Evolutionary conservation across 2,329 filamentous ascomycete species (phyloP).

Genomic region (Calonectria hongkongensis): DNA sequence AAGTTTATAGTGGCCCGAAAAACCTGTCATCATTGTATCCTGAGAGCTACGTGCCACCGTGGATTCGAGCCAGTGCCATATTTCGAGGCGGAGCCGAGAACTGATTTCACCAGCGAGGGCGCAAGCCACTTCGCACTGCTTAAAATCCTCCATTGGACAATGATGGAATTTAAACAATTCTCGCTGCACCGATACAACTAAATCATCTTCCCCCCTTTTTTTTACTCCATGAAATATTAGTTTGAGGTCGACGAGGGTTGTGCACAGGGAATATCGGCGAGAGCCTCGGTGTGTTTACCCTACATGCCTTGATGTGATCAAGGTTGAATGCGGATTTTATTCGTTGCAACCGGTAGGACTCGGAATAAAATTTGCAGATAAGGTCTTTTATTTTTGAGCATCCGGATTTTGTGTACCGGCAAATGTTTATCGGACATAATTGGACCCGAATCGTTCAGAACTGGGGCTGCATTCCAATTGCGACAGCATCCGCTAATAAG

Average conservation of each 20-base stretch:
- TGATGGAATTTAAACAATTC: background rate
- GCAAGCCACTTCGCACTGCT: background rate
- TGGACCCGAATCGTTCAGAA: background rate
- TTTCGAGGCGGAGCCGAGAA: background rate
- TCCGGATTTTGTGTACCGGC: background rate
- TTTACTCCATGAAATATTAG: background rate
- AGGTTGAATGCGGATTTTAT: background rate
- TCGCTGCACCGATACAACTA: background rate
- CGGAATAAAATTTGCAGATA: too few relatives aligned
- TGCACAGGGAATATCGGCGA: too few relatives aligned
- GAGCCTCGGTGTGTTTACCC: background rate
- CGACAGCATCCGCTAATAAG: background rate
- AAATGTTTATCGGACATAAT: background rate
- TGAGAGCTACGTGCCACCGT: background rate
- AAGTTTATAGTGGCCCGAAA: background rate
- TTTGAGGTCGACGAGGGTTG: background rate
- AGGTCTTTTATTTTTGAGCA: background rate
- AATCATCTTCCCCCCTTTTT: background rate
- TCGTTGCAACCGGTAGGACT: background rate
- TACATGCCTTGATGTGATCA: background rate
- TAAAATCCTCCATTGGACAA: background rate
- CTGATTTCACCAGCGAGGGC: background rate
- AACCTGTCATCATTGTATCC: background rate
- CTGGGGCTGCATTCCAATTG: background rate
- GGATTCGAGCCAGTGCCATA: background rate